A percentile compares a stretch with the other conserved stretches of the same genome.
Conservation (phyloP, 2,329 filamentous ascomycete species). For the Nakataea oryzae region DNA sequence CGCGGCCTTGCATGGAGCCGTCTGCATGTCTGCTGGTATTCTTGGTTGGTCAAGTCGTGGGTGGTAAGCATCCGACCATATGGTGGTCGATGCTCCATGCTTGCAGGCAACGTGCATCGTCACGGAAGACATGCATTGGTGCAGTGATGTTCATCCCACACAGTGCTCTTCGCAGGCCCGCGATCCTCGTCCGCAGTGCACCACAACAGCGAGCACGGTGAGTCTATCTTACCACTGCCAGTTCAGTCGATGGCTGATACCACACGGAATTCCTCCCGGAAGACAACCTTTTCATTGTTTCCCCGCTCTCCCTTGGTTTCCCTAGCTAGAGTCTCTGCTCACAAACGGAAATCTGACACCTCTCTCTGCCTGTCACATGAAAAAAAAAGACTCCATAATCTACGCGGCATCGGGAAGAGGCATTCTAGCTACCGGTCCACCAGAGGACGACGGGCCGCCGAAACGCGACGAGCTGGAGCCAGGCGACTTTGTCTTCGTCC, state of each 20-base stretch:
- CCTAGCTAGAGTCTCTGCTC: not conserved
- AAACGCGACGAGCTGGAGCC: conserved; percentile 45
- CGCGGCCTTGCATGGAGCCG: not conserved
- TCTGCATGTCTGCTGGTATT: not conserved
- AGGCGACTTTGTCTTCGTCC: conserved; percentile 62
- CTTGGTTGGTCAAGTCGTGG: not conserved
- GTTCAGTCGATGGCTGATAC: not conserved
- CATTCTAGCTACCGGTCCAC: conserved; percentile 44
- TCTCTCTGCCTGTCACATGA: not conserved
- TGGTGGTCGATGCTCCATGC: not conserved
- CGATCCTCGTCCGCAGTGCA: conserved; percentile 52
- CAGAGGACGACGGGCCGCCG: conserved; percentile 33
- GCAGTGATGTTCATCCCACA: not conserved
- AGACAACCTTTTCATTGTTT: not conserved
- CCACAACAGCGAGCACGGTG: conserved; percentile 60
- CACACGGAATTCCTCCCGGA: not conserved
- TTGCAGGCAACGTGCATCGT: not conserved
- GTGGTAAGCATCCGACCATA: not conserved
- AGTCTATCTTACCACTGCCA: conserved; percentile 8
- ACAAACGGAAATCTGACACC: conserved; percentile 4
- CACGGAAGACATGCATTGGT: not conserved
- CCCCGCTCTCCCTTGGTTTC: not conserved
- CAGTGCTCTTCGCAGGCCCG: conserved; percentile 54
- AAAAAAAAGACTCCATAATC: conserved; percentile 50
- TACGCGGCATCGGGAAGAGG: conserved; percentile 54